Conservation (phyloP, 2,329 filamentous ascomycete genomes). For the Aureobasidium sp. region DNA sequence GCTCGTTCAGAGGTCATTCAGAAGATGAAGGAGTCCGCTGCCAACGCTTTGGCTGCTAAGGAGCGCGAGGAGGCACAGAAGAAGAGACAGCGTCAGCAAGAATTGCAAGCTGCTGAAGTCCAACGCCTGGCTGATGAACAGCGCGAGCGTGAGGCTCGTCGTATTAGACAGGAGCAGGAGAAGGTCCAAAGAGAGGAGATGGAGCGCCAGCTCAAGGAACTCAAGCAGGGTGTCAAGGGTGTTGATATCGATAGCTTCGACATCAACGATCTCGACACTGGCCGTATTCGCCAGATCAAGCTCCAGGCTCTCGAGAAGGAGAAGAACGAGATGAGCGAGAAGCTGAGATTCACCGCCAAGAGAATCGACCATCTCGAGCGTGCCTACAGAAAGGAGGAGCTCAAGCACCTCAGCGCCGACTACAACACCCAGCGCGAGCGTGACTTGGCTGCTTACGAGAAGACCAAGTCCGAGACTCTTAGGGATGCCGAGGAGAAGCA, state of each 20-base stretch:
- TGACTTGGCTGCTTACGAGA: constrained; percentile 75
- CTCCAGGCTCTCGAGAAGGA: constrained; percentile 92
- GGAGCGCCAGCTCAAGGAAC: constrained; percentile 88
- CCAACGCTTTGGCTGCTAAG: constrained; percentile 76
- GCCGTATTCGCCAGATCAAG: constrained; percentile 84
- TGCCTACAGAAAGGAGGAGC: constrained; percentile 91
- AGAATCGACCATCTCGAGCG: constrained; percentile 95
- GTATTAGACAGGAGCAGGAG: constrained; percentile 79
- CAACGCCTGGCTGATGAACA: constrained; percentile 88
- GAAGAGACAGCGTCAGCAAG: constrained; percentile 79
- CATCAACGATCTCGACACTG: constrained; percentile 55
- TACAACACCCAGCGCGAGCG: constrained; percentile 74
- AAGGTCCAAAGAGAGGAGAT: constrained; percentile 51
- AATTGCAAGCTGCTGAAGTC: constrained; percentile 82
- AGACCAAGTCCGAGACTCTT: constrained; percentile 68
- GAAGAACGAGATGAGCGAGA: constrained; percentile 93
- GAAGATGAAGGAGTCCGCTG: constrained; percentile 94
- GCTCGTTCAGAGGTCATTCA: constrained; percentile 85
- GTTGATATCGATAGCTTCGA: constrained; percentile 85
- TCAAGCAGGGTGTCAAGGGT: constrained; percentile 79
- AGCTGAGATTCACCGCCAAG: constrained; percentile 85
- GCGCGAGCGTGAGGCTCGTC: constrained; percentile 79
- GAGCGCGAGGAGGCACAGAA: constrained; percentile 88
- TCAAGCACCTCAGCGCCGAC: constrained; percentile 82
- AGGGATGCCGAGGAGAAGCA: constrained; percentile 80